Conservation (phyloP, 257 asterid genomes). For the Nicotiana undulata region DNA sequence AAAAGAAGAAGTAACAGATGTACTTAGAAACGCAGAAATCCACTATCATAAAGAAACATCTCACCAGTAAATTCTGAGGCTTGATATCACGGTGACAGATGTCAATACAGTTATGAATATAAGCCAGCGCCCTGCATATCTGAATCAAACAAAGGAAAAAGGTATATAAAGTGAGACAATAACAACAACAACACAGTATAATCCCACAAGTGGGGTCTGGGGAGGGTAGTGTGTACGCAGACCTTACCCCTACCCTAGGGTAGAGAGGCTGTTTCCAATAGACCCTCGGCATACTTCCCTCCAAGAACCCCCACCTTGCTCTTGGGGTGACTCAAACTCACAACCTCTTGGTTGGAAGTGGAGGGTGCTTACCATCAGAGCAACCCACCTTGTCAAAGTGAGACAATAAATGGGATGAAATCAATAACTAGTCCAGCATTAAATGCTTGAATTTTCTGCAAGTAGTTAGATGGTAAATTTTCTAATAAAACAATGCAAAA, state of each 20-base stretch:
- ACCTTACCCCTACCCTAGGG: too few relatives aligned
- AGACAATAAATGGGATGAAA: neutral
- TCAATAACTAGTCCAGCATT: neutral
- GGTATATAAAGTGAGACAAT: neutral
- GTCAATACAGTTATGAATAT: slow-evolving; percentile 86
- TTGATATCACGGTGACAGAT: slow-evolving; percentile 96
- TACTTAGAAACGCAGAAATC: neutral
- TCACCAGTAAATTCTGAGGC: slow-evolving; percentile 94
- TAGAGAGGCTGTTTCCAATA: too few relatives aligned
- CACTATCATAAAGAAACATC: slow-evolving; percentile 23
- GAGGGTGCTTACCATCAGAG: too few relatives aligned
- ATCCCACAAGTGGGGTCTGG: too few relatives aligned
- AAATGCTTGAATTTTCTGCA: neutral
- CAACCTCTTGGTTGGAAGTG: too few relatives aligned
- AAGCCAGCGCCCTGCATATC: slow-evolving; percentile 96
- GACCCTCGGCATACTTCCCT: too few relatives aligned
- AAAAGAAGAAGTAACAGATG: neutral
- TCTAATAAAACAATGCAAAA: neutral
- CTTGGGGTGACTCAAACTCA: too few relatives aligned
- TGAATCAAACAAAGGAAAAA: slow-evolving; percentile 28
- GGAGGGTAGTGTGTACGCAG: too few relatives aligned
- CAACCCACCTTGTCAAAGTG: too few relatives aligned
- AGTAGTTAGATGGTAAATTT: neutral
- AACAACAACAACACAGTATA: too few relatives aligned
- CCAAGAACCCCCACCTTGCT: too few relatives aligned